These are phyloP conservation scores for Pseudohalonectria lignicola DNA, from an alignment of 2,329 filamentous ascomycete genomes.

Conservation along the genomic window DNA sequence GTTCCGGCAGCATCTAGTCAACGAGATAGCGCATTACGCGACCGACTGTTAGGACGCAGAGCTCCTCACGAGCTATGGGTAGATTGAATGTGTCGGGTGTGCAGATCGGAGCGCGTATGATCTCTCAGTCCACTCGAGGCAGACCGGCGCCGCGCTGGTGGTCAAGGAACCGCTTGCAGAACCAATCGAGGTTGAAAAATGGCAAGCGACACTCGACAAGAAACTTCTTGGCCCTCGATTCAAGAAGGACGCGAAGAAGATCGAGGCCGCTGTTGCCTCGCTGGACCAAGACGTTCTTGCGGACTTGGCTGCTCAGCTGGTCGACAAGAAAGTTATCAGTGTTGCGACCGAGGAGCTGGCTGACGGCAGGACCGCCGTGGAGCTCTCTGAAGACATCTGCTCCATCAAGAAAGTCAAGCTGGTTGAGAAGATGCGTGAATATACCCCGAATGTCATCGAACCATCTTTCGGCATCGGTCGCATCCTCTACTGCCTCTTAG, in stretches of 20 bases:
- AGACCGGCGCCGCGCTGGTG: slow-evolving; percentile 75
- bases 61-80: slow-evolving; percentile 81
- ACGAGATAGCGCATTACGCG: slow-evolving; percentile 78
- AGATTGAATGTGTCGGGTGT: slow-evolving; percentile 97
- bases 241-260: slow-evolving; percentile 84
- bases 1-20: slow-evolving; percentile 91
- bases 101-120: slow-evolving; percentile 86
- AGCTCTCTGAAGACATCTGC: slow-evolving; percentile 70
- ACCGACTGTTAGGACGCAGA: slow-evolving; percentile 98
- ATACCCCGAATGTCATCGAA: slow-evolving; percentile 92
- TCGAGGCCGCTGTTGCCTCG: slow-evolving; percentile 68
- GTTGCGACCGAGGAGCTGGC: slow-evolving; percentile 59
- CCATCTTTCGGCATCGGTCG: slow-evolving; percentile 95
- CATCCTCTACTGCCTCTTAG: slow-evolving; percentile 85
- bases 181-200: slow-evolving; percentile 75
- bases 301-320: slow-evolving; percentile 63
- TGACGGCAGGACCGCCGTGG: slow-evolving; percentile 54
- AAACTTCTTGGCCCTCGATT: slow-evolving; percentile 94
- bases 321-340: slow-evolving; percentile 61
- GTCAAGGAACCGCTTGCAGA: slow-evolving; percentile 73
- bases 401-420: slow-evolving; percentile 75
- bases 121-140: slow-evolving; percentile 82
- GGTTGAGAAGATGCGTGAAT: slow-evolving; percentile 77
- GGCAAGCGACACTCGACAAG: slow-evolving; percentile 78
- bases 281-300: slow-evolving; percentile 73